Evolutionary conservation across 345 rosid genomes (phyloP).

Genomic region (Camelina hispida): DNA sequence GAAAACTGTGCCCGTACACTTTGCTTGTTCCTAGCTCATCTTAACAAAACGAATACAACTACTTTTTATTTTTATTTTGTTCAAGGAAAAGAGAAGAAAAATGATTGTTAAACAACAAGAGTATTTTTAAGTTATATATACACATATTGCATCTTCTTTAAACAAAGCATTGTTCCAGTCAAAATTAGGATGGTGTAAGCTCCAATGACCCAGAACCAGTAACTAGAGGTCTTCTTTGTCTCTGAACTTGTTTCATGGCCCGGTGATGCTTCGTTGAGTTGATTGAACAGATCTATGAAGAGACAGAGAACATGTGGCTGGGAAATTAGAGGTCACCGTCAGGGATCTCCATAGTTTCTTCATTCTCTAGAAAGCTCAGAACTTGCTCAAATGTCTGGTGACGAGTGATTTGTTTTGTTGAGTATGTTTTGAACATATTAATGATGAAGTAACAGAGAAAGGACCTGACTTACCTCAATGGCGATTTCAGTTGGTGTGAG

Average conservation of each 20-base stretch:
- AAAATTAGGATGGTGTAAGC: conserved; percentile 21
- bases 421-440: too few species aligned
- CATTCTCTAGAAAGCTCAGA: too few species aligned
- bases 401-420: too few species aligned
- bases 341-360: too few species aligned
- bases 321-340: conserved; percentile 30
- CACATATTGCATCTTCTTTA: conserved; percentile 12
- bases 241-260: conserved; percentile 65
- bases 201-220: conserved; percentile 10
- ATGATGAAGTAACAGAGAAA: too few species aligned
- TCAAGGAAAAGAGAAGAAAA: background rate
- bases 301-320: background rate
- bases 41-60: background rate
- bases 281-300: conserved; percentile 10
- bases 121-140: conserved; percentile 23
- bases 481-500: too few species aligned
- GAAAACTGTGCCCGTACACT: background rate
- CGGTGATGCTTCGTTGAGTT: conserved; percentile 24
- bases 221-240: conserved; percentile 39
- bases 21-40: background rate
- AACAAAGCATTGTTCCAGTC: conserved; percentile 18
- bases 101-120: background rate
- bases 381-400: too few species aligned
- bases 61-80: background rate
- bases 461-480: too few species aligned